Percentiles rank a stretch among this genome's conserved stretches.
Evolutionary conservation across 169 alveolate genomes (phyloP).

Genomic region (Cryptosporidium bovis): DNA sequence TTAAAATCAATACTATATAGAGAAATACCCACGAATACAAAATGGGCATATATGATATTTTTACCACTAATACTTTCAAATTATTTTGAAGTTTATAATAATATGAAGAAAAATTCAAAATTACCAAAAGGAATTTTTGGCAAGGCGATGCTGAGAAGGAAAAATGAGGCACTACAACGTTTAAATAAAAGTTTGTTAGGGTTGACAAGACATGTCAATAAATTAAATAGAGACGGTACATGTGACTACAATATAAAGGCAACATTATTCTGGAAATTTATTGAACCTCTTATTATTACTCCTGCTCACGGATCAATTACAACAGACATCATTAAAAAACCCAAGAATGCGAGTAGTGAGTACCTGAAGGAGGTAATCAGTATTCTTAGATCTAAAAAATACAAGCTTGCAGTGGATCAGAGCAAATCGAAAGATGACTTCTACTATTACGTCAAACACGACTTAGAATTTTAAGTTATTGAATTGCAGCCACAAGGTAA

Average conservation of each 20-base stretch:
- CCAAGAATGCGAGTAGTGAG: conserved; percentile 34
- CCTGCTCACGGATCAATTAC: conserved; percentile 62
- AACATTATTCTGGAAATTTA: conserved; percentile 16
- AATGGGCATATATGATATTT: conserved; percentile 32
- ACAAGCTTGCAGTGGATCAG: conserved; percentile 56
- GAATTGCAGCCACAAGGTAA: not conserved
- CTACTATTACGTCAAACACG: conserved; percentile 53
- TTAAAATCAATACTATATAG: conserved; percentile 40
- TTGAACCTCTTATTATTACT: conserved; percentile 45
- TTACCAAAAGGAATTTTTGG: conserved; percentile 28
- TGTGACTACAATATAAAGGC: conserved; percentile 13
- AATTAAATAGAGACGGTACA: conserved; percentile 13
- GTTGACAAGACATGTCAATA: conserved; percentile 22
- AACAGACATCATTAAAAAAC: conserved; percentile 53
- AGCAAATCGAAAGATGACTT: conserved; percentile 62
- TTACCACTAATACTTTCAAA: conserved; percentile 41
- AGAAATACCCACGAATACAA: conserved; percentile 48
- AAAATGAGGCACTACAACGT: conserved; percentile 23
- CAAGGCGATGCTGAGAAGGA: conserved; percentile 14
- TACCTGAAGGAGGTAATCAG: conserved; percentile 51
- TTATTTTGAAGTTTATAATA: conserved; percentile 21
- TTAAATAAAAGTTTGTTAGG: conserved; percentile 27
- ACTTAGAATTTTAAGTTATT: not conserved
- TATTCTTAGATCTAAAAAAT: conserved; percentile 42
- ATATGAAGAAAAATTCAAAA: not conserved